Evolutionary conservation across 2,329 filamentous ascomycete genomes (phyloP).

Genomic region (Geosmithia putterillii): DNA sequence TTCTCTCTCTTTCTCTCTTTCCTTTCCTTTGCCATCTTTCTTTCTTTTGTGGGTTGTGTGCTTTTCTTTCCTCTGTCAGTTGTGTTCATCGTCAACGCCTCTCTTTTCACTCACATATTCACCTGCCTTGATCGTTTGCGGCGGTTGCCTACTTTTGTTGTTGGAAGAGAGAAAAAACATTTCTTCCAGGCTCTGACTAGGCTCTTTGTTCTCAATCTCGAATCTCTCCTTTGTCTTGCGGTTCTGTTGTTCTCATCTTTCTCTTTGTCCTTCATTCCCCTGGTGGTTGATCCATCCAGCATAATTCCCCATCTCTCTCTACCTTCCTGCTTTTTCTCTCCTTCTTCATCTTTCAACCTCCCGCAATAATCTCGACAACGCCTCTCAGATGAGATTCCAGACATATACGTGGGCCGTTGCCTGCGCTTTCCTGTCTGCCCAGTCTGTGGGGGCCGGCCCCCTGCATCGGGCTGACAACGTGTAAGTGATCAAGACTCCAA

Average conservation of each 20-base stretch:
- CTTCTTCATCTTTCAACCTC: not conserved
- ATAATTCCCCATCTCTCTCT: constrained; percentile 2
- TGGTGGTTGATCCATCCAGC: constrained; percentile 1
- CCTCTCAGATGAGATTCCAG: constrained; percentile 1
- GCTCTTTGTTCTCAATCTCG: not conserved
- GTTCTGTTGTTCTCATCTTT: not conserved
- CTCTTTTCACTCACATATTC: too few relatives aligned
- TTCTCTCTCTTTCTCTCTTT: constrained; percentile 3
- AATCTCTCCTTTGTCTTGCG: too few relatives aligned
- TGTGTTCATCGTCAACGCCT: too few relatives aligned
- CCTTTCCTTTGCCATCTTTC: constrained; percentile 3
- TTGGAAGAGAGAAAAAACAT: too few relatives aligned
- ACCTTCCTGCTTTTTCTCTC: constrained; percentile 3
- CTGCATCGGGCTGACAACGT: constrained; percentile 16
- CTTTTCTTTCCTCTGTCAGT: constrained; percentile 1
- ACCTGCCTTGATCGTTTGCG: too few relatives aligned
- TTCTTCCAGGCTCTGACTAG: not conserved
- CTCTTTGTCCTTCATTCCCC: constrained; percentile 1
- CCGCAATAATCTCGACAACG: constrained; percentile 4
- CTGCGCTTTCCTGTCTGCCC: constrained; percentile 13
- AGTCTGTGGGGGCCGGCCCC: constrained; percentile 21
- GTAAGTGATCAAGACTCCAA: constrained; percentile 10
- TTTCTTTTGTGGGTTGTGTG: constrained; percentile 2
- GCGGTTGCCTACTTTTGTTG: too few relatives aligned
- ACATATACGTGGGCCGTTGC: constrained; percentile 9